phyloP scores from a whole-genome alignment of 1,284 basidiomycete genomes.

The Gymnopus androsaceus region DNA sequence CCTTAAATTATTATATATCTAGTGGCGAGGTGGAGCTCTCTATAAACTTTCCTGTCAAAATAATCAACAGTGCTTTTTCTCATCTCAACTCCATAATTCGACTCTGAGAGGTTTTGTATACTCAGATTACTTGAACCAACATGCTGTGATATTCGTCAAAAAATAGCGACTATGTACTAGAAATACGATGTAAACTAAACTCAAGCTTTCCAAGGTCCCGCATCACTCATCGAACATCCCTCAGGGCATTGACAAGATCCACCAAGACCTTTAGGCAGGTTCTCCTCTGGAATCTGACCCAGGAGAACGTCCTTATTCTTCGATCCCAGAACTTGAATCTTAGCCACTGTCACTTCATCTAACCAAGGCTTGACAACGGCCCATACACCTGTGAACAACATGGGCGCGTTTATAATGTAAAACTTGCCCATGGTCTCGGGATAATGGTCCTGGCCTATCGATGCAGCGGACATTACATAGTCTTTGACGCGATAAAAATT shows the following conservation, averaged over 20 bases:
- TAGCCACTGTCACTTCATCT: slow-evolving; percentile 91
- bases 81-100: no score
- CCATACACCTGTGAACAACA: slow-evolving; percentile 92
- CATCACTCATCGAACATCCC: slow-evolving; percentile 15
- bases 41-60: no score
- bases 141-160: no score
- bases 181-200: no score
- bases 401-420: slow-evolving; percentile 95
- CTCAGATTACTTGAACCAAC: no score
- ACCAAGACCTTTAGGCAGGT: slow-evolving; percentile 85
- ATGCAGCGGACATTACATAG: slow-evolving; percentile 81
- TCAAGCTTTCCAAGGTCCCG: slow-evolving; percentile 18
- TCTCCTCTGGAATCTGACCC: slow-evolving; percentile 81
- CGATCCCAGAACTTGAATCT: slow-evolving; percentile 87
- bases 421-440: slow-evolving; percentile 97
- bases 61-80: no score
- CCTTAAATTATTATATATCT: no score
- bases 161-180: no score
- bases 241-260: slow-evolving; percentile 75
- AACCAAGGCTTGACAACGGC: slow-evolving; percentile 89
- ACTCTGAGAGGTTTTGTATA: no score
- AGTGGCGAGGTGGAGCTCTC: no score
- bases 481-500: slow-evolving; percentile 92
- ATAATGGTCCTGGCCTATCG: slow-evolving; percentile 90
- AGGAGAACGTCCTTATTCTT: slow-evolving; percentile 54